A percentile compares a stretch with the other conserved stretches of the same genome.
Conservation (phyloP, 148 eudicot genomes). For the Limonium bicolor region DNA sequence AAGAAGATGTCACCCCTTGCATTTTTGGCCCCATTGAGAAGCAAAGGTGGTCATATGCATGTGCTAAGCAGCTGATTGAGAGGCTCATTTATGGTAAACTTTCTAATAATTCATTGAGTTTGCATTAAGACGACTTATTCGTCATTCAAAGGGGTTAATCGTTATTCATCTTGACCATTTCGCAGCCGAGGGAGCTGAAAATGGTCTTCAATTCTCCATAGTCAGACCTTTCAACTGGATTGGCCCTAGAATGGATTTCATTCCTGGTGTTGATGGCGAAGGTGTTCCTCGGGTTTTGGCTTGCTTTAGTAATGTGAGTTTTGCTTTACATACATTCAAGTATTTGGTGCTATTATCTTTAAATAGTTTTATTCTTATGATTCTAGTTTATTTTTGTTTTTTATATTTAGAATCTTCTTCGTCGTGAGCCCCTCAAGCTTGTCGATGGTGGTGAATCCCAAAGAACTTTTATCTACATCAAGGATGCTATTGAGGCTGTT, state of each 20-base stretch:
- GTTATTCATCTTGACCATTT: background rate
- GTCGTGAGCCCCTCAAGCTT: constrained; percentile 88
- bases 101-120: background rate
- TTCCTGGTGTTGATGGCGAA: constrained; percentile 97
- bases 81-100: constrained; percentile 78
- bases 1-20: constrained; percentile 88
- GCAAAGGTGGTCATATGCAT: constrained; percentile 99
- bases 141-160: constrained; percentile 1
- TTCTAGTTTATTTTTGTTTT: background rate
- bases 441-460: constrained; percentile 98
- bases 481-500: constrained; percentile 96
- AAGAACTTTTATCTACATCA: constrained; percentile 84
- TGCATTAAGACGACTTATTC: background rate
- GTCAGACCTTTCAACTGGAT: constrained; percentile 99
- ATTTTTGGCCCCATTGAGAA: constrained; percentile 96
- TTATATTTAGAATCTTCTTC: constrained; percentile 56
- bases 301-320: constrained; percentile 87
- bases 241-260: constrained; percentile 99
- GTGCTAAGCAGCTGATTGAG: constrained; percentile 96
- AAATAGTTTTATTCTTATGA: background rate
- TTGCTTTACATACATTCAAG: background rate
- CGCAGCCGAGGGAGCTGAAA: constrained; percentile 97
- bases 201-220: constrained; percentile 83
- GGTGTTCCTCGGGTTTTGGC: constrained; percentile 99
- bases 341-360: too few species aligned